Evolutionary conservation across 2,329 filamentous ascomycete genomes (phyloP).

Genomic region (Colletotrichum euphorbiae): DNA sequence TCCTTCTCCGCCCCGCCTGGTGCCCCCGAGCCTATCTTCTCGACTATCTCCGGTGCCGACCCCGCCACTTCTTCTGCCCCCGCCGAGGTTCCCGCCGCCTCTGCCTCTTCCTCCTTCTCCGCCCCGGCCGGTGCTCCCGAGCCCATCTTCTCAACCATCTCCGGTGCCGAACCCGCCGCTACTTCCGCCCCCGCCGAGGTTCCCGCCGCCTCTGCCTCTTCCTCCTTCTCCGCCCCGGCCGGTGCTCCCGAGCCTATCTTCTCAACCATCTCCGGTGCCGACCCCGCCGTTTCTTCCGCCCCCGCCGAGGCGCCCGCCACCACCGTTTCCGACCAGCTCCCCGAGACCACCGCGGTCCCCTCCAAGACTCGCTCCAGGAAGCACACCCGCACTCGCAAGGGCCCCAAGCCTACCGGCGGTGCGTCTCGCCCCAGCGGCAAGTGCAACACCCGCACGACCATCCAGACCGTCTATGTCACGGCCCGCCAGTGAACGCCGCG

Average conservation of each 20-base stretch:
- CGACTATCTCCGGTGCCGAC: slow-evolving; percentile 9
- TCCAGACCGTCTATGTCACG: slow-evolving; percentile 27
- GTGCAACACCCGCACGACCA: slow-evolving; percentile 18
- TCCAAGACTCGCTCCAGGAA: slow-evolving; percentile 28
- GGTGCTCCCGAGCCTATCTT: too few species aligned
- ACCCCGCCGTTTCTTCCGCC: background rate
- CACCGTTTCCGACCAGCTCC: slow-evolving; percentile 11
- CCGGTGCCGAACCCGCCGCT: background rate
- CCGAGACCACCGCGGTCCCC: slow-evolving; percentile 14
- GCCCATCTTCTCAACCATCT: background rate
- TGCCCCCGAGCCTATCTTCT: too few species aligned
- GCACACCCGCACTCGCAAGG: slow-evolving; percentile 7
- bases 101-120: background rate
- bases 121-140: too few species aligned
- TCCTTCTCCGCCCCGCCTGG: background rate
- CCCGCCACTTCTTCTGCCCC: background rate
- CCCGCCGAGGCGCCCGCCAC: slow-evolving; percentile 9
- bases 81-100: slow-evolving; percentile 20
- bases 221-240: too few species aligned
- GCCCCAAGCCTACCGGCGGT: slow-evolving; percentile 9
- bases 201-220: slow-evolving; percentile 6
- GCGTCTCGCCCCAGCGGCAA: background rate
- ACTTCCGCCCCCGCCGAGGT: background rate
- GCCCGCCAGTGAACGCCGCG: background rate
- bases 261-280: slow-evolving; percentile 3